A percentile compares a stretch with the other conserved stretches of the same genome.
Evolutionary conservation across 2,329 filamentous ascomycete species (phyloP).

Genomic region (Cladophialophora chaetospira): DNA sequence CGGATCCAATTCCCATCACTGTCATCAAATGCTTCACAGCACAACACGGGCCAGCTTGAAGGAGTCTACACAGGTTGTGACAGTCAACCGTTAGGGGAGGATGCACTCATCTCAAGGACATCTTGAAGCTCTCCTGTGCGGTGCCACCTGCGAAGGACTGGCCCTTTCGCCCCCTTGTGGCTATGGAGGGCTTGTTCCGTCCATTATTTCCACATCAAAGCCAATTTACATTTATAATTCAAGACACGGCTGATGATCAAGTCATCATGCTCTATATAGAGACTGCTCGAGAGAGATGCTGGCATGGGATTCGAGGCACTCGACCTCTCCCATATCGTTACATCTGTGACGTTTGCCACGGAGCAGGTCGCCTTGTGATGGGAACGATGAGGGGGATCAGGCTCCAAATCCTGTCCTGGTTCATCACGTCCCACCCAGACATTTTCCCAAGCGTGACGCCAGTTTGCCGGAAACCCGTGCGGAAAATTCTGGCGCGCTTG

Average conservation of each 20-base stretch:
- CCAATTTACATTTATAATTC: too few species aligned
- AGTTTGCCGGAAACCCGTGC: neutral
- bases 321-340: too few species aligned
- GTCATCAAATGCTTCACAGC: neutral
- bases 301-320: too few species aligned
- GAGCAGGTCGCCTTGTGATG: neutral
- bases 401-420: conserved; percentile 2
- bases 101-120: neutral
- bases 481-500: conserved; percentile 5
- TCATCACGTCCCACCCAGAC: neutral
- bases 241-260: too few species aligned
- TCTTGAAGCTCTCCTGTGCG: too few species aligned
- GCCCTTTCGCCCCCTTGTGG: too few species aligned
- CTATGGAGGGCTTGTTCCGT: too few species aligned
- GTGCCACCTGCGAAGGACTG: too few species aligned
- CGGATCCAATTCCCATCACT: neutral
- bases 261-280: too few species aligned
- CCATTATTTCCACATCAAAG: too few species aligned
- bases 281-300: too few species aligned
- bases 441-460: neutral
- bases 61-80: neutral
- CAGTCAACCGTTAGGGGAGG: neutral
- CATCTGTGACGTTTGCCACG: too few species aligned
- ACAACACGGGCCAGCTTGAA: neutral
- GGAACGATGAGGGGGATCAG: conserved; percentile 5